Conservation (phyloP, 108 stramenopile genomes). For the Discostella pseudostelligera region DNA sequence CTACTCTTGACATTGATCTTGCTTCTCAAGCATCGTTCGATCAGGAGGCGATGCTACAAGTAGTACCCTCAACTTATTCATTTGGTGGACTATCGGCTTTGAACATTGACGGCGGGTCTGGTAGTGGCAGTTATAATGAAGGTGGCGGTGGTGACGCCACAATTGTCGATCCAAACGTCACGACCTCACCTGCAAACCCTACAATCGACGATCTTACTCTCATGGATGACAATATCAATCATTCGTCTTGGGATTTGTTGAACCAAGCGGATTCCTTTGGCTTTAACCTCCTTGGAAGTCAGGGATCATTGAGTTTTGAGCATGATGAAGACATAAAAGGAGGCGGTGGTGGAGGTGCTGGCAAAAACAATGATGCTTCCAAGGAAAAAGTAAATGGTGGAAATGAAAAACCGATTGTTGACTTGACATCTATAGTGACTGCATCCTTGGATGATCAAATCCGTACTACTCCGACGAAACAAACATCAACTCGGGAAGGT, state of each 20-base stretch:
- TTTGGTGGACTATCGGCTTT: too few species aligned
- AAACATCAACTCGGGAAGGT: background rate
- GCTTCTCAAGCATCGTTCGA: too few species aligned
- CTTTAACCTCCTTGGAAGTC: conserved; percentile 9
- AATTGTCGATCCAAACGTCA: background rate
- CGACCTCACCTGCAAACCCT: background rate
- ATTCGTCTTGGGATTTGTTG: conserved; percentile 2
- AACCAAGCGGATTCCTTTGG: conserved; percentile 10
- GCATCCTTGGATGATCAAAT: conserved; percentile 5
- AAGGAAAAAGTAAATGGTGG: background rate
- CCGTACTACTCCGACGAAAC: background rate
- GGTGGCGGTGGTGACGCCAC: background rate
- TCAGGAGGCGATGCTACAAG: too few species aligned
- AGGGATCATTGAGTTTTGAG: conserved; percentile 6
- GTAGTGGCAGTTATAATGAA: too few species aligned
- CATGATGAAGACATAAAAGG: background rate
- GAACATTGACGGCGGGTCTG: too few species aligned
- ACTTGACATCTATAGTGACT: background rate
- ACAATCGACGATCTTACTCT: background rate
- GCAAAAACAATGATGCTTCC: background rate
- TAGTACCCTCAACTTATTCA: too few species aligned
- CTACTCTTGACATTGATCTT: too few species aligned
- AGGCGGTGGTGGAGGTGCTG: background rate
- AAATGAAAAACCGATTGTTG: background rate
- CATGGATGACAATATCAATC: background rate